phyloP scores from a whole-genome alignment of 2,329 filamentous ascomycete genomes.

The Lasiodiplodia sp. region DNA sequence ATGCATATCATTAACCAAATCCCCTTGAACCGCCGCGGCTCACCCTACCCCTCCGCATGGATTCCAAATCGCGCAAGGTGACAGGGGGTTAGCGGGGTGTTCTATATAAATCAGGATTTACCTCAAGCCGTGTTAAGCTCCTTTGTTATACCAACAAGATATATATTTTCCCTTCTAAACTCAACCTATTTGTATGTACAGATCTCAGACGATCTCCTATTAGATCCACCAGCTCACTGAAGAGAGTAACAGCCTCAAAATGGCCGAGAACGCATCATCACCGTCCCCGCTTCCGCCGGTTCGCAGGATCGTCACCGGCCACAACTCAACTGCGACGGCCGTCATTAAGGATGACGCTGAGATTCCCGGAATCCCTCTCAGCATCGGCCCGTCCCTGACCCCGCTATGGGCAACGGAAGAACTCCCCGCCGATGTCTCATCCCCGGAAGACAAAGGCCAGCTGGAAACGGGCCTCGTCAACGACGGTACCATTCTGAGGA shows the following conservation, averaged over 20 bases:
- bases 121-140: not conserved
- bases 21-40: not conserved
- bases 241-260: not conserved
- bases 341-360: not conserved
- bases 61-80: not conserved
- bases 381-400: not conserved
- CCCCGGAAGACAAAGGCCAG: not conserved
- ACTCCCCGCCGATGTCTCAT: slow-evolving; percentile 4
- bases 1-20: not conserved
- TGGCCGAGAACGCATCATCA: not conserved
- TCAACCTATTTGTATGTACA: not conserved
- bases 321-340: not conserved
- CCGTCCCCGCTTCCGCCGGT: not conserved
- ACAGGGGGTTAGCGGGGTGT: not conserved
- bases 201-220: not conserved
- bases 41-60: not conserved
- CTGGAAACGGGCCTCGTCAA: not conserved
- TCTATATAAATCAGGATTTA: not conserved
- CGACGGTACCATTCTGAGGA: not conserved
- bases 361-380: not conserved
- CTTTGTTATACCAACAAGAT: not conserved
- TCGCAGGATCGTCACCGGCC: not conserved
- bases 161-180: not conserved
- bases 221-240: not conserved
- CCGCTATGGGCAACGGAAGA: not conserved